Evolutionary conservation across 1,139 yeast genomes (phyloP).

Genomic region (Dujonia santamariae): DNA sequence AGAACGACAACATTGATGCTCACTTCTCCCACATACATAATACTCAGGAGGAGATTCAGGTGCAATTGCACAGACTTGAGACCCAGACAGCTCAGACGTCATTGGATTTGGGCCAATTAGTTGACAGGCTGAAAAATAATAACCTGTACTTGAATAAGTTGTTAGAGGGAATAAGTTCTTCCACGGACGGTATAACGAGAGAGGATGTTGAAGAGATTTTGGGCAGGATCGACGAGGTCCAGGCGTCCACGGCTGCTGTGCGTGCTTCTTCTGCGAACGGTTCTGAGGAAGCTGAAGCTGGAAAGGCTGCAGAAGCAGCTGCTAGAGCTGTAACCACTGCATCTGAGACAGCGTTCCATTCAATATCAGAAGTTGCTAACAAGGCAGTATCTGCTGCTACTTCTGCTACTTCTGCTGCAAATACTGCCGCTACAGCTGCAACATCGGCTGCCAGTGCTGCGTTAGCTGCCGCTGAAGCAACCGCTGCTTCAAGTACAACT

Average conservation of each 20-base stretch:
- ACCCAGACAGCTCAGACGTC: conserved; percentile 32
- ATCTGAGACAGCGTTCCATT: too few species aligned
- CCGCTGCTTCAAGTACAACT: too few species aligned
- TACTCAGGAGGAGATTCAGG: conserved; percentile 26
- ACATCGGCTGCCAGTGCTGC: too few species aligned
- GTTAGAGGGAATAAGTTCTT: conserved; percentile 15
- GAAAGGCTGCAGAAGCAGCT: too few species aligned
- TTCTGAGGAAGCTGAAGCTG: too few species aligned
- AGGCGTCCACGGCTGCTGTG: conserved; percentile 1
- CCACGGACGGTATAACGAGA: conserved; percentile 1
- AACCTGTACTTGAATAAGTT: conserved; percentile 36
- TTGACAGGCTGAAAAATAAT: conserved; percentile 41
- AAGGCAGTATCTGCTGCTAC: too few species aligned
- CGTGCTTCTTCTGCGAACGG: too few species aligned
- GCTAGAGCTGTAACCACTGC: too few species aligned
- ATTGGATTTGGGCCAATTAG: conserved; percentile 35
- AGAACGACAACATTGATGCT: conserved; percentile 29
- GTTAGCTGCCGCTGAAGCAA: too few species aligned
- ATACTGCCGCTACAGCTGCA: too few species aligned
- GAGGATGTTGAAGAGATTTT: conserved; percentile 1
- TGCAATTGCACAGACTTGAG: conserved; percentile 31
- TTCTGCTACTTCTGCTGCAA: too few species aligned
- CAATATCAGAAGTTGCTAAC: too few species aligned
- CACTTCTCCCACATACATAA: conserved; percentile 28
- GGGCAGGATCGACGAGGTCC: conserved; percentile 1